Evolutionary conservation across 805 yeast genomes (phyloP).

Genomic region (Yamadazyma tumulicola): DNA sequence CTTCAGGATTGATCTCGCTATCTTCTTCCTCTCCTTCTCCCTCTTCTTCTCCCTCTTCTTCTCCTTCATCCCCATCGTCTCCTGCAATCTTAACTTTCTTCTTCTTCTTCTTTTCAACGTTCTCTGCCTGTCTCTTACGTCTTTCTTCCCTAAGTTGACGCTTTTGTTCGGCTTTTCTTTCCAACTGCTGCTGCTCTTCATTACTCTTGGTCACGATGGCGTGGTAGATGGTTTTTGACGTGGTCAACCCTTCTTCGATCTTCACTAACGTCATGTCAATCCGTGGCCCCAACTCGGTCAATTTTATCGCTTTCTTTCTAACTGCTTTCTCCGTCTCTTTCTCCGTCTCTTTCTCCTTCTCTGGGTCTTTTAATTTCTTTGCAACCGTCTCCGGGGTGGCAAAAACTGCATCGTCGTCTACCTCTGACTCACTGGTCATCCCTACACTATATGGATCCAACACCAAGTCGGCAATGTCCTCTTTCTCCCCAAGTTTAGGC

Average conservation of each 20-base stretch:
- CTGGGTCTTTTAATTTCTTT: conserved; percentile 16
- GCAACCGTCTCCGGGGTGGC: conserved; percentile 31
- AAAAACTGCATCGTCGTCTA: conserved; percentile 85
- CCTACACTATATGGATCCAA: conserved; percentile 80
- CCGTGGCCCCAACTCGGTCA: conserved; percentile 93
- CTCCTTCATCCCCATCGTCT: conserved; percentile 58
- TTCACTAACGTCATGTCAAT: conserved; percentile 70
- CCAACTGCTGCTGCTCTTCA: conserved; percentile 58
- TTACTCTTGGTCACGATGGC: conserved; percentile 60
- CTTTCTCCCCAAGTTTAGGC: conserved; percentile 65
- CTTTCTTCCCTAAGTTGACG: conserved; percentile 65
- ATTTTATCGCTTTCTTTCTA: conserved; percentile 81
- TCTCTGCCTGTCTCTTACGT: conserved; percentile 72
- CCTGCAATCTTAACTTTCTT: conserved; percentile 40
- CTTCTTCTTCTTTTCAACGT: conserved; percentile 71
- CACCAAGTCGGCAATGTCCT: conserved; percentile 79
- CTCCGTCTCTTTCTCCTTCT: conserved; percentile 14
- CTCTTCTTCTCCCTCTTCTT: conserved; percentile 19
- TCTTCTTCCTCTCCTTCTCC: conserved; percentile 18
- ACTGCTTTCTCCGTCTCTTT: conserved; percentile 16
- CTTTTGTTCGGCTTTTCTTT: conserved; percentile 61
- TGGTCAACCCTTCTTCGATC: conserved; percentile 81
- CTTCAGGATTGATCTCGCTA: conserved; percentile 36
- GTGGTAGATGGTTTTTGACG: conserved; percentile 87
- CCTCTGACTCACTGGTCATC: conserved; percentile 87